These are phyloP conservation scores for Aspergillus neotritici DNA, from an alignment of 2,329 filamentous ascomycete genomes.

Conservation along the genomic window DNA sequence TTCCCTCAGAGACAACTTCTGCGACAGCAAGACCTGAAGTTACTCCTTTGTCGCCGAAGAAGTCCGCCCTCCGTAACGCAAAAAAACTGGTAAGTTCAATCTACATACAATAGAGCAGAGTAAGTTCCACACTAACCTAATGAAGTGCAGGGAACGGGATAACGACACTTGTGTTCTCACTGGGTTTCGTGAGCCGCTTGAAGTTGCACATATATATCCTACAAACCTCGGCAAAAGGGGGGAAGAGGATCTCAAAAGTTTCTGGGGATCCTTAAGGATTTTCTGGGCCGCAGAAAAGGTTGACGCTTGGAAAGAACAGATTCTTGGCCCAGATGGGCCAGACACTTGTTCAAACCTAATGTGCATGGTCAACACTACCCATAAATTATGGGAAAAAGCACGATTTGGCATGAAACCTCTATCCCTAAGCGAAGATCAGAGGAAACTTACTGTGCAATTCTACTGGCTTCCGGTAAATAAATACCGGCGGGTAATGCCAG, in stretches of 20 bases:
- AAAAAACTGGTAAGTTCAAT: neutral
- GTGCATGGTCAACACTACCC: too few relatives aligned
- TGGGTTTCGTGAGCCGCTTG: neutral
- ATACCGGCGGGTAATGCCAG: too few relatives aligned
- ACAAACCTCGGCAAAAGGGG: neutral
- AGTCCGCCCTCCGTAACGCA: neutral
- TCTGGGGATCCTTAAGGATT: neutral
- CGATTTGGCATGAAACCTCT: too few relatives aligned
- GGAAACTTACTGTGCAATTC: too few relatives aligned
- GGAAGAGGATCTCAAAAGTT: neutral
- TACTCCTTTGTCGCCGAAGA: neutral
- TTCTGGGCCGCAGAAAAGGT: too few relatives aligned
- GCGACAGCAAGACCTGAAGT: neutral
- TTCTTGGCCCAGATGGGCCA: too few relatives aligned
- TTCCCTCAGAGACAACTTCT: neutral
- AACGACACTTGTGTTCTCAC: neutral
- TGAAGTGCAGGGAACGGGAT: slow-evolving; percentile 1
- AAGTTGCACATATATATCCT: neutral
- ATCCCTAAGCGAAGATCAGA: too few relatives aligned
- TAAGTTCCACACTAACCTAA: neutral
- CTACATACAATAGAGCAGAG: neutral
- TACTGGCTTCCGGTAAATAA: too few relatives aligned
- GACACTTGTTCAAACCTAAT: too few relatives aligned
- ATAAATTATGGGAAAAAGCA: too few relatives aligned
- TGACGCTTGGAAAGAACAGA: too few relatives aligned